Percentiles rank a stretch among this genome's conserved stretches.
These are phyloP conservation scores for Podospora pseudopauciseta DNA, from an alignment of 495 filamentous ascomycete genomes.

Conservation along the genomic window DNA sequence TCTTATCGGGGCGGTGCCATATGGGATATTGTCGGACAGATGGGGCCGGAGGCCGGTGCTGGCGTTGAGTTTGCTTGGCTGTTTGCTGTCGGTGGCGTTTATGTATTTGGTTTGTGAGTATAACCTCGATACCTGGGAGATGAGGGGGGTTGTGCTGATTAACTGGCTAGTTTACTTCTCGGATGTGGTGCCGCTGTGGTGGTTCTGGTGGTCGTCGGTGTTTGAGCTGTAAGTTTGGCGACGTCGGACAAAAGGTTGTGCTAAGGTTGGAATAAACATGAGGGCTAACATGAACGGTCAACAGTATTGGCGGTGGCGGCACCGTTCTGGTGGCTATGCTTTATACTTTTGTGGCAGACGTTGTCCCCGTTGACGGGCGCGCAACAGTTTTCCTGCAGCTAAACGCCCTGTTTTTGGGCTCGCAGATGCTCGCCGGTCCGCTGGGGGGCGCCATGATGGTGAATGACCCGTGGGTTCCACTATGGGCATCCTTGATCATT, in stretches of 20 bases:
- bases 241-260: neutral
- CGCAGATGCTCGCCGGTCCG: constrained; percentile 27
- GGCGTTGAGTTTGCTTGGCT: constrained; percentile 22
- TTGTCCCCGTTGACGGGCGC: constrained; percentile 23
- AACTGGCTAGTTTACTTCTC: constrained; percentile 25
- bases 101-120: constrained; percentile 26
- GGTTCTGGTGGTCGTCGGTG: constrained; percentile 18
- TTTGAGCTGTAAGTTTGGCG: constrained; percentile 26
- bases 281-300: neutral
- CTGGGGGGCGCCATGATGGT: constrained; percentile 26
- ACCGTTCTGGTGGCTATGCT: constrained; percentile 31
- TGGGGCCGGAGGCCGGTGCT: constrained; percentile 33
- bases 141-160: neutral
- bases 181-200: constrained; percentile 32
- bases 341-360: constrained; percentile 34
- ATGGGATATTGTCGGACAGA: constrained; percentile 34
- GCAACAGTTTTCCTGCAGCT: constrained; percentile 34
- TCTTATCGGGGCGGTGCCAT: constrained; percentile 29
- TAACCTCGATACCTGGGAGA: neutral
- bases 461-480: constrained; percentile 25
- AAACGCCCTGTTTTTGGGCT: constrained; percentile 23
- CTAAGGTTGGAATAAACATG: neutral
- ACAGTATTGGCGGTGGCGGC: constrained; percentile 31
- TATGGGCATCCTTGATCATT: constrained; percentile 19
- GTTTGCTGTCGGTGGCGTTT: constrained; percentile 16